phyloP scores from a whole-genome alignment of 1,284 basidiomycete genomes.

The Irpex rosettiformis region DNA sequence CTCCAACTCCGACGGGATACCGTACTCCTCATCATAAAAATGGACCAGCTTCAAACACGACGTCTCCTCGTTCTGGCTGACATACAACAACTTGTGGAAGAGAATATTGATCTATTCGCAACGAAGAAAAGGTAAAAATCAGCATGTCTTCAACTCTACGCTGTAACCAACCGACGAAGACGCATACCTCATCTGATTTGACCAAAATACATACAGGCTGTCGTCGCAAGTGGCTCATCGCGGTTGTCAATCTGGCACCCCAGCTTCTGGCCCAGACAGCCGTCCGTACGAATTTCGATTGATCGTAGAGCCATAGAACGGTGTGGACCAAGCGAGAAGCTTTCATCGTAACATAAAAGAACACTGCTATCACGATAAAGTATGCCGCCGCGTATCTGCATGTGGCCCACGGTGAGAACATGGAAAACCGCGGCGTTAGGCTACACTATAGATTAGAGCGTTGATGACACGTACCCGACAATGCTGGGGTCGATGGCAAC shows the following conservation, averaged over 20 bases:
- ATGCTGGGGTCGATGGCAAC: constrained; percentile 51
- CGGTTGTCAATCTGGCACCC: constrained; percentile 39
- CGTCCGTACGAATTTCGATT: constrained; percentile 43
- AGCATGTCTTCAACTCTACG: no score
- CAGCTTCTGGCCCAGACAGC: constrained; percentile 33
- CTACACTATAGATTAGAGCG: background rate
- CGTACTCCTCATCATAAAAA: constrained; percentile 49
- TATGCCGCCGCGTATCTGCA: constrained; percentile 62
- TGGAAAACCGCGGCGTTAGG: background rate
- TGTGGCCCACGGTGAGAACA: background rate
- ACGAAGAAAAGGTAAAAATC: background rate
- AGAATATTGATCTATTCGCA: constrained; percentile 59
- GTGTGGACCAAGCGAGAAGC: constrained; percentile 49
- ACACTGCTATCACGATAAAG: constrained; percentile 41
- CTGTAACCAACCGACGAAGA: no score
- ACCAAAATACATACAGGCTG: constrained; percentile 58
- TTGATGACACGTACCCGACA: constrained; percentile 39
- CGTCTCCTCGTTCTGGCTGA: constrained; percentile 63
- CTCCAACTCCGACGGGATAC: constrained; percentile 56
- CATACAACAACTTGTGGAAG: constrained; percentile 63
- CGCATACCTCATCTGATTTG: constrained; percentile 59
- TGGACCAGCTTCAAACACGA: constrained; percentile 64
- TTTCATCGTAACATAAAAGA: constrained; percentile 50
- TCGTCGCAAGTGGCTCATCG: constrained; percentile 44
- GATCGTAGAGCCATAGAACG: constrained; percentile 62